Conservation (phyloP, 192 early-diverging fungal species). For the Backusella sp. region DNA sequence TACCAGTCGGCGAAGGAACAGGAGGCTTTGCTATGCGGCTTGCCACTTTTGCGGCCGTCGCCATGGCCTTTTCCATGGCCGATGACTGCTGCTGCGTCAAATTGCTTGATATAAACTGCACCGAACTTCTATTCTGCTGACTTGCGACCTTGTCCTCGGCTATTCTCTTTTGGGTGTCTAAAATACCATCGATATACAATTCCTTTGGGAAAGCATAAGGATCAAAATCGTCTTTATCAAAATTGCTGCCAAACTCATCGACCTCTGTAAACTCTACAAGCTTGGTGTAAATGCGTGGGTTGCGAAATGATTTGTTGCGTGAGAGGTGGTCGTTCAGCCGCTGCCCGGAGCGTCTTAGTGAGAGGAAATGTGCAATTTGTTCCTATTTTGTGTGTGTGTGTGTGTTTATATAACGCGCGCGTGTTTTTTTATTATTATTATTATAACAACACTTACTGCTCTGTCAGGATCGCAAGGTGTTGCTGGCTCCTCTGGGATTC, state of each 20-base stretch:
- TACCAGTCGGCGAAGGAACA: background rate
- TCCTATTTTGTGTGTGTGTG: constrained; percentile 38
- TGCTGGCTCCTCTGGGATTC: constrained; percentile 55
- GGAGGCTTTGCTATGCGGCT: constrained; percentile 22
- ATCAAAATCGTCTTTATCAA: constrained; percentile 67
- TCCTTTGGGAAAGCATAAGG: constrained; percentile 63
- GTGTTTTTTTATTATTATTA: no score
- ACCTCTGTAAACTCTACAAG: constrained; percentile 81
- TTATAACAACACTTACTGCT: constrained; percentile 44
- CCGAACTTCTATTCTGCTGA: constrained; percentile 21
- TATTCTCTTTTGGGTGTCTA: constrained; percentile 41
- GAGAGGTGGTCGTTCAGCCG: constrained; percentile 80
- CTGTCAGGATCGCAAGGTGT: constrained; percentile 59
- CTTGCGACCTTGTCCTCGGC: constrained; percentile 41
- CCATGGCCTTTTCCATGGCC: constrained; percentile 27
- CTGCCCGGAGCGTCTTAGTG: constrained; percentile 64
- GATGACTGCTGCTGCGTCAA: constrained; percentile 9
- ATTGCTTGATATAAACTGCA: constrained; percentile 12
- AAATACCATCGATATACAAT: constrained; percentile 57
- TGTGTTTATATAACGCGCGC: background rate
- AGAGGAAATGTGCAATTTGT: constrained; percentile 76
- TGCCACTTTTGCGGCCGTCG: constrained; percentile 22
- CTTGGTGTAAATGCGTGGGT: constrained; percentile 88
- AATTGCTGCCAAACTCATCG: constrained; percentile 82
- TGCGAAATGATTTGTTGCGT: constrained; percentile 86